These are phyloP conservation scores for Lodderomyces metapsilosis DNA, from an alignment of 1,139 yeast species.

Conservation along the genomic window DNA sequence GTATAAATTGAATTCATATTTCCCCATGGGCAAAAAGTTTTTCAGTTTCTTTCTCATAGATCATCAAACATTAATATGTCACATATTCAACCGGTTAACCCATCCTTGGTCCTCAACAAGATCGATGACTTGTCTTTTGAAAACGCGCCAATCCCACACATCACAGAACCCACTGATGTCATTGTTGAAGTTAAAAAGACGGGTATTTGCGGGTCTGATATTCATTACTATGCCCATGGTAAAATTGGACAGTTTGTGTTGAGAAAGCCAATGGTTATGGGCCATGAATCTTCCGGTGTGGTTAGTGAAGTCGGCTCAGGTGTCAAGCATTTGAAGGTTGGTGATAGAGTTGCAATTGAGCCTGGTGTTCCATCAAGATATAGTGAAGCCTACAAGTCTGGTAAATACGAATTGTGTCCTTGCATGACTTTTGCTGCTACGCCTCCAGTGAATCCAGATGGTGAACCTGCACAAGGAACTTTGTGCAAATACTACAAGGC, in stretches of 20 bases:
- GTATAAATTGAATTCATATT: not conserved
- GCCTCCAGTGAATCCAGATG: slow-evolving; percentile 47
- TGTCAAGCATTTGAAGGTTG: slow-evolving; percentile 62
- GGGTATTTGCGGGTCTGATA: slow-evolving; percentile 88
- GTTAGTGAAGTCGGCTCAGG: slow-evolving; percentile 63
- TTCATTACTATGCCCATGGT: slow-evolving; percentile 80
- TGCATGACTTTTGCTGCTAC: slow-evolving; percentile 87
- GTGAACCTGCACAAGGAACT: slow-evolving; percentile 61
- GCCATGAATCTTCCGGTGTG: slow-evolving; percentile 76
- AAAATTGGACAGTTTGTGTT: slow-evolving; percentile 70
- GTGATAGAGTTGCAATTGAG: slow-evolving; percentile 80
- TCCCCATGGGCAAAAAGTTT: not conserved
- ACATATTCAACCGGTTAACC: slow-evolving; percentile 38
- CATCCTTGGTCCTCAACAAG: slow-evolving; percentile 68
- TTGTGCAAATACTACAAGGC: slow-evolving; percentile 66
- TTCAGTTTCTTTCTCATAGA: not conserved
- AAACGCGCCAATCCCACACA: slow-evolving; percentile 61
- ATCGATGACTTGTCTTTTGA: slow-evolving; percentile 65
- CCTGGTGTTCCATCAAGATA: slow-evolving; percentile 73
- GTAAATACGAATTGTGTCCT: slow-evolving; percentile 78
- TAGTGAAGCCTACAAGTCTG: slow-evolving; percentile 71
- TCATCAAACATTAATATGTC: too few species aligned
- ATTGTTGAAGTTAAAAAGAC: slow-evolving; percentile 71
- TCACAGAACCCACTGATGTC: slow-evolving; percentile 65
- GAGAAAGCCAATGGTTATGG: slow-evolving; percentile 66